phyloP scores from a whole-genome alignment of 257 asterid species.

The Salvia rosmarinus region DNA sequence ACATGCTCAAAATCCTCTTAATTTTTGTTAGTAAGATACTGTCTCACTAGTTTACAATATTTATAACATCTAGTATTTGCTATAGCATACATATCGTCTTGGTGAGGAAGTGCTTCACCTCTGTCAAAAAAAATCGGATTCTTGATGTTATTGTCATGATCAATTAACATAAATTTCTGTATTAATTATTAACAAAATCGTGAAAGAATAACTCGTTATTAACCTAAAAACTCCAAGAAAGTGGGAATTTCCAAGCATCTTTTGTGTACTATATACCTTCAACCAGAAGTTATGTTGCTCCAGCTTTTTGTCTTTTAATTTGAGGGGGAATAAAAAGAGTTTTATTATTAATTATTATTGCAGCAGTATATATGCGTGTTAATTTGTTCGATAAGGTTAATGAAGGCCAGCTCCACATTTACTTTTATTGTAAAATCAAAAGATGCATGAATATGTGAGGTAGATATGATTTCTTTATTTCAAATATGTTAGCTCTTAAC shows the following conservation, averaged over 20 bases:
- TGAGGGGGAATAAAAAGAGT: background rate
- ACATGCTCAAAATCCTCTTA: slow-evolving; percentile 12
- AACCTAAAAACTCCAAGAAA: slow-evolving; percentile 42
- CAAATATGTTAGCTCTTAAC: too few species aligned
- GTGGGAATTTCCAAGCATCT: slow-evolving; percentile 42
- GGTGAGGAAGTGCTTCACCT: slow-evolving; percentile 33
- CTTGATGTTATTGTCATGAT: slow-evolving; percentile 17
- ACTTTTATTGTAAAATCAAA: background rate
- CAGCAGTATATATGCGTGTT: slow-evolving; percentile 10
- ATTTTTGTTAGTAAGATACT: slow-evolving; percentile 12
- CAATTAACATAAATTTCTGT: background rate
- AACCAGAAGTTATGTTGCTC: slow-evolving; percentile 38
- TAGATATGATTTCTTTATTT: too few species aligned
- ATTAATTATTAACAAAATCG: background rate
- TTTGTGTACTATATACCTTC: slow-evolving; percentile 24
- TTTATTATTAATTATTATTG: slow-evolving; percentile 19
- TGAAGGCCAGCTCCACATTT: slow-evolving; percentile 34
- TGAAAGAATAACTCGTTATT: slow-evolving; percentile 14
- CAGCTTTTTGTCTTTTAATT: slow-evolving; percentile 28
- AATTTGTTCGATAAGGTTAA: slow-evolving; percentile 38
- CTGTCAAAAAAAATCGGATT: slow-evolving; percentile 36
- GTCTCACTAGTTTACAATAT: slow-evolving; percentile 15
- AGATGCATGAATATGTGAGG: too few species aligned
- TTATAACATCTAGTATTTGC: background rate
- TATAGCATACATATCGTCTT: slow-evolving; percentile 5